Evolutionary conservation across 306 rosid species (phyloP), one percentile per base, ranked within the genome.

Genomic region (Astragalus membranaceus): DNA sequence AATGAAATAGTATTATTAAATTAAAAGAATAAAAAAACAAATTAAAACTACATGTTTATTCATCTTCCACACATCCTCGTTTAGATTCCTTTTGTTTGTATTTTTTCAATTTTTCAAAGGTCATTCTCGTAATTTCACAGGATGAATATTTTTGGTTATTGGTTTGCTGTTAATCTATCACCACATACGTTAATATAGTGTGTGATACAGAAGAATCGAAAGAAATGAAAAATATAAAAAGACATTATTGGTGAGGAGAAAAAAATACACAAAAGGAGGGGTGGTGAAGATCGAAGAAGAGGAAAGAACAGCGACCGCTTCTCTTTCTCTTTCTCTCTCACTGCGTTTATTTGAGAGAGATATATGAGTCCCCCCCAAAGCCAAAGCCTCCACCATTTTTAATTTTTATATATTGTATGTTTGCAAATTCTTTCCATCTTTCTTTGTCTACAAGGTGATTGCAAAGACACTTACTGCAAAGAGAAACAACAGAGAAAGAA

Each of bases 391-490:
- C 30, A 26, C 3, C 87, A 69, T 82, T 84, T 73, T 80, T 74
- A 48, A 64, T 83, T 75, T 68, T 80, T 49, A 64, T 81, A 50
- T 75, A 20, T 2, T 20, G 23, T 20, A 20, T 68, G 74, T 47
- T 10, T 33, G 26, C 52, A 69, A 33, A 32, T 71, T 54, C 32
- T 51, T 56, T 72, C 74, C 85, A 75, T 74, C 88, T 87, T 85
- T 85, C 88, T 76, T 80, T 87, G 81, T 88, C 83, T 85, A 79
- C 86, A 87, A 87, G 90, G 73, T 56, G 87, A 82, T 84, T 85
- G 86, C 79, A 74, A 76, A 78, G 77, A 74, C 79, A 81, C 91
- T 85, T 81, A 68, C 89, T 83, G 83, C 89, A 73, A 64, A 64
- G 82, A 86, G 77, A 74, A 72, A 70, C 69, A 56, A 51, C 1